These are phyloP conservation scores for Suillus decipiens DNA, from an alignment of 768 basidiomycete genomes.

Conservation along the genomic window DNA sequence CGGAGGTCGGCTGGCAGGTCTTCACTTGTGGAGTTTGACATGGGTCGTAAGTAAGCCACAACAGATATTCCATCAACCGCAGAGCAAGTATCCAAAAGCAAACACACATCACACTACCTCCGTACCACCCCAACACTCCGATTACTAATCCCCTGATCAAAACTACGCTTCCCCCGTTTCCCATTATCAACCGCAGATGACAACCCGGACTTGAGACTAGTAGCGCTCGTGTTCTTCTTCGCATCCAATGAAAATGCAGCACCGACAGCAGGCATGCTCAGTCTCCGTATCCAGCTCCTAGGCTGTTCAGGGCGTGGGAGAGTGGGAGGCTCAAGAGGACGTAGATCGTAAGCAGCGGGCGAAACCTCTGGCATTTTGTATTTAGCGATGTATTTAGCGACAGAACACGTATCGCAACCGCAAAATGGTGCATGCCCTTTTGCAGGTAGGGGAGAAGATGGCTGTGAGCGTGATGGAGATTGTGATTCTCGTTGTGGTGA, in stretches of 20 bases:
- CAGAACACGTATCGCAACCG: slow-evolving; percentile 66
- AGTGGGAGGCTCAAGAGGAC: slow-evolving; percentile 46
- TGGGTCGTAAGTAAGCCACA: background rate
- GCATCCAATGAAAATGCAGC: slow-evolving; percentile 61
- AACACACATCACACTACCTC: slow-evolving; percentile 31
- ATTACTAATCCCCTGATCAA: slow-evolving; percentile 41
- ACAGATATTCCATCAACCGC: background rate
- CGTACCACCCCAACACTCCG: slow-evolving; percentile 56
- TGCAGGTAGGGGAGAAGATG: slow-evolving; percentile 26
- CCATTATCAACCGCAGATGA: slow-evolving; percentile 51
- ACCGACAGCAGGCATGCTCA: slow-evolving; percentile 75
- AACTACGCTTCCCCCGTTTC: slow-evolving; percentile 37
- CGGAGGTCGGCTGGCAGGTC: too few species aligned
- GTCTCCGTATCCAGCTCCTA: slow-evolving; percentile 72
- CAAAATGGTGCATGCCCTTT: slow-evolving; percentile 62
- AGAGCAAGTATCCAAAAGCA: background rate
- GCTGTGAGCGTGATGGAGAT: slow-evolving; percentile 30
- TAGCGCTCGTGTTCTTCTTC: slow-evolving; percentile 52
- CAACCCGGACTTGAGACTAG: slow-evolving; percentile 35
- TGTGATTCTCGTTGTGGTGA: slow-evolving; percentile 26
- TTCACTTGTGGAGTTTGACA: background rate
- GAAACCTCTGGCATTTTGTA: slow-evolving; percentile 42
- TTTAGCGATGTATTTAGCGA: slow-evolving; percentile 57
- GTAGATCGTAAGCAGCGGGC: slow-evolving; percentile 35
- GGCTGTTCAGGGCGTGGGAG: slow-evolving; percentile 55